These are phyloP conservation scores for Alternaria tenuissima DNA, from an alignment of 2,329 filamentous ascomycete genomes.

Conservation along the genomic window DNA sequence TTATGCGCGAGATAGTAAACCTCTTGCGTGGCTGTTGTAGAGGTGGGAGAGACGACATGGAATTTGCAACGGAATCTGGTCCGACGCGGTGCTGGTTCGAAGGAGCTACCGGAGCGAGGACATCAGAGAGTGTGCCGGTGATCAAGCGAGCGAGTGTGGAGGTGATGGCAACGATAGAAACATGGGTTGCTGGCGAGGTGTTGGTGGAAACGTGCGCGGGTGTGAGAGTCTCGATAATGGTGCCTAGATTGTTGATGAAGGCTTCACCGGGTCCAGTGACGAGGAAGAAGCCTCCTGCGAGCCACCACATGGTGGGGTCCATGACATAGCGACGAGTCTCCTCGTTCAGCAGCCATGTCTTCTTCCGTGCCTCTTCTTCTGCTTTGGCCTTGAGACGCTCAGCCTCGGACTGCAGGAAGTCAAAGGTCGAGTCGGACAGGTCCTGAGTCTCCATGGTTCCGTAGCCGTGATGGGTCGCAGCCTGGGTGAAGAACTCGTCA, in stretches of 20 bases:
- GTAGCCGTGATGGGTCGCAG: conserved; percentile 65
- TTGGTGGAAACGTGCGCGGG: conserved; percentile 64
- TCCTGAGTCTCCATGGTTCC: conserved; percentile 65
- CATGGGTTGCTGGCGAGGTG: conserved; percentile 82
- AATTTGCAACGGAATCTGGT: conserved; percentile 54
- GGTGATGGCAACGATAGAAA: conserved; percentile 89
- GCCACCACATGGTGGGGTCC: conserved; percentile 95
- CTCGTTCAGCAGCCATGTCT: conserved; percentile 88
- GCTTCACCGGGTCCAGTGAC: conserved; percentile 95
- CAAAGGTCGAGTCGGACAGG: conserved; percentile 57
- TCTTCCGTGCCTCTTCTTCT: conserved; percentile 72
- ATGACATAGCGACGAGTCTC: conserved; percentile 85
- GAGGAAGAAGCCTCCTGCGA: conserved; percentile 89
- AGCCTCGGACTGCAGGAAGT: conserved; percentile 56
- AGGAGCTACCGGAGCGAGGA: conserved; percentile 69
- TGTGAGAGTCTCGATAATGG: conserved; percentile 86
- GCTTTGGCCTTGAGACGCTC: conserved; percentile 56
- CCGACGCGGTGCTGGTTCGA: conserved; percentile 66
- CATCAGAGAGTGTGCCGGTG: conserved; percentile 86
- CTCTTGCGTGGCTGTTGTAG: conserved; percentile 29
- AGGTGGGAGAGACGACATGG: conserved; percentile 46
- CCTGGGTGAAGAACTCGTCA: conserved; percentile 73
- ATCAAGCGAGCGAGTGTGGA: conserved; percentile 91
- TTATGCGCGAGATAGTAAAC: conserved; percentile 77
- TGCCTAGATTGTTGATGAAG: conserved; percentile 97